These are phyloP conservation scores for Eremothecium cymbalariae DNA, from an alignment of 1,139 yeast species.

Conservation along the genomic window DNA sequence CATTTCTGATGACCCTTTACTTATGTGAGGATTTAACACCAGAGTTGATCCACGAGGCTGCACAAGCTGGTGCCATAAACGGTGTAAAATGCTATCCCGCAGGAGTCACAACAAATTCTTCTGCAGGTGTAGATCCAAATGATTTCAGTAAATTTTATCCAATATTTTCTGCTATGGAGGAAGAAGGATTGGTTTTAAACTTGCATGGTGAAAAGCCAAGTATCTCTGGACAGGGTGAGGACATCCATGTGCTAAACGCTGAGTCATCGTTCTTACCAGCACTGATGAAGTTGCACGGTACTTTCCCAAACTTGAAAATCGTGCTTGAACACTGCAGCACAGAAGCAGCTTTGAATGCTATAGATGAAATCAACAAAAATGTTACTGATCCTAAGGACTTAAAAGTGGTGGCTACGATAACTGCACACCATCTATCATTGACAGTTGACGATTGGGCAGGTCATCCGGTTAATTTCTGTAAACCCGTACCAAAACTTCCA, in stretches of 20 bases:
- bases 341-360: conserved; percentile 72
- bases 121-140: conserved; percentile 88
- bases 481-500: conserved; percentile 95
- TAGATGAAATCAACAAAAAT: conserved; percentile 57
- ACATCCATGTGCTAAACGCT: conserved; percentile 84
- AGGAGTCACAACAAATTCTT: conserved; percentile 94
- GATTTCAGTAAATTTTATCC: conserved; percentile 86
- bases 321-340: conserved; percentile 95
- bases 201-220: conserved; percentile 95
- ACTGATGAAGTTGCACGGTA: conserved; percentile 60
- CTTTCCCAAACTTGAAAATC: conserved; percentile 81
- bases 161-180: conserved; percentile 78
- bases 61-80: conserved; percentile 58
- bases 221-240: conserved; percentile 36
- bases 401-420: conserved; percentile 81
- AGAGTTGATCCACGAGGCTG: conserved; percentile 72
- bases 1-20: conserved; percentile 86
- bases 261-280: conserved; percentile 94
- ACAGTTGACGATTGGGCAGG: conserved; percentile 97
- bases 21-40: conserved; percentile 74
- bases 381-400: conserved; percentile 35
- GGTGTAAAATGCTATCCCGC: conserved; percentile 97
- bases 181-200: conserved; percentile 66
- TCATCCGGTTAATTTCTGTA: conserved; percentile 87
- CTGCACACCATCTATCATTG: conserved; percentile 87